These are phyloP conservation scores for Rhizoclosmatium globosum DNA, from an alignment of 192 early-diverging fungal genomes.

Conservation along the genomic window DNA sequence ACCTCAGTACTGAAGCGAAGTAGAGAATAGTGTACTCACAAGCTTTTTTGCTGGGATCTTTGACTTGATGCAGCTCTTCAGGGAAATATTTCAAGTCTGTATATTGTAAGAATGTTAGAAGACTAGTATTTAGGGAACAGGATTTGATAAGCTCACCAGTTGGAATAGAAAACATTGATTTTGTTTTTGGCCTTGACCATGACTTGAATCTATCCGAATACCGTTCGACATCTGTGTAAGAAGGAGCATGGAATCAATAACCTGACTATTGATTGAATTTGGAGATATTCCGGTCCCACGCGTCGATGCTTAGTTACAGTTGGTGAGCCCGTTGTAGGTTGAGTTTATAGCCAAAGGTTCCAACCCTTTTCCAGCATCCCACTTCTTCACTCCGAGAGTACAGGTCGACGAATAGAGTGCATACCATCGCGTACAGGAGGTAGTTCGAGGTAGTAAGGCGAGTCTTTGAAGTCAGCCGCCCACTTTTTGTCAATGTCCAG, in stretches of 20 bases:
- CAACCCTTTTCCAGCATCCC: too few relatives aligned
- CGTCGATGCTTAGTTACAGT: too few relatives aligned
- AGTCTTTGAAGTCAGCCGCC: conserved; percentile 30
- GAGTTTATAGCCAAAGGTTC: too few relatives aligned
- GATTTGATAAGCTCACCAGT: conserved; percentile 17
- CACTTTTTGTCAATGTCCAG: conserved; percentile 33
- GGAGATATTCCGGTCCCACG: too few relatives aligned
- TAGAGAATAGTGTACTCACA: not conserved
- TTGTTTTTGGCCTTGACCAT: conserved; percentile 26
- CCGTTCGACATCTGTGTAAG: conserved; percentile 31
- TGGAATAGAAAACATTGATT: conserved; percentile 18
- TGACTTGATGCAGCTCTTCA: conserved; percentile 36
- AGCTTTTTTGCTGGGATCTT: conserved; percentile 31
- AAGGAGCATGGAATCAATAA: not conserved
- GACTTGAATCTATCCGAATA: conserved; percentile 41
- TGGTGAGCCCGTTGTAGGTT: too few relatives aligned
- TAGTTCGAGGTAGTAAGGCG: conserved; percentile 29
- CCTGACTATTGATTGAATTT: not conserved
- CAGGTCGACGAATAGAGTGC: not conserved
- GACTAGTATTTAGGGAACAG: not conserved
- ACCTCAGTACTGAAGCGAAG: too few relatives aligned
- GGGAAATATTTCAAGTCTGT: conserved; percentile 36
- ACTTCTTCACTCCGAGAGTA: too few relatives aligned
- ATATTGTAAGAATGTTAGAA: not conserved
- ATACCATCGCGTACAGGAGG: conserved; percentile 33